Base-by-base conservation (phyloP, 352 stramenopile genomes). In the Blastocystis hominis region DNA sequence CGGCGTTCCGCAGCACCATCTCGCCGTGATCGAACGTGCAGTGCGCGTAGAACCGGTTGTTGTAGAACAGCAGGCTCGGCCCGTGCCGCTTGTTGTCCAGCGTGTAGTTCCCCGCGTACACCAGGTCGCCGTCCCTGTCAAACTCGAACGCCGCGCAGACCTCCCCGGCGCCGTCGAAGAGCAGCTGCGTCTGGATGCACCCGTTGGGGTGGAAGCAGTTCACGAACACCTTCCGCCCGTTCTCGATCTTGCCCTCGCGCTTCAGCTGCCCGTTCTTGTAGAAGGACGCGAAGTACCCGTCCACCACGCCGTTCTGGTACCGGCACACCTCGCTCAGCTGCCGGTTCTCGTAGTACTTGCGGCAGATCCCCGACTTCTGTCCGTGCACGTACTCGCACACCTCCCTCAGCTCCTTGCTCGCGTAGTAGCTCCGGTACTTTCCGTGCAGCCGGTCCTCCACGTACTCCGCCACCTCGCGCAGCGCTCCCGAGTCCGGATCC, bases 261-360 rank as follows among this genome's bases (percentile, higher is more conserved):
- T 44, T 44, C 9, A 84, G 42, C 50, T 84, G 72, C 6, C 72
- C 72, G 47, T 84, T 84, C 50, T 42, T 9, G 34, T 54, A 66
- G 56, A 53, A 84, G n/a, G 20, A 34, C 10, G 34, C 15, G 24
- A 40, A 64, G 56, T 84, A 84, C 15, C 72, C 72, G 13, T 64
- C 56, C 36, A 15, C 24, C 44, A n/a, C 36, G 7, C 56, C 72
- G 44, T 84, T 68, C 46, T 36, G 15, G 46, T 69, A 84, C 36
- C 7, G 24, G n/a, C 55, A 47, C 20, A 56, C 10, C 38, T 53
- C 7, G 6, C 15, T 50, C 24, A 55, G 34, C 50, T 84, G 72
- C 24, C 72, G 47, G n/a, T 68, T 47, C 50, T 84, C 72, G n/a
- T 53, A 64, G 56, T 53, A 47, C 5, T 24, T n/a, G 10, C 13